Evolutionary conservation across 768 basidiomycete genomes (phyloP).

Genomic region (Suillus paluster): DNA sequence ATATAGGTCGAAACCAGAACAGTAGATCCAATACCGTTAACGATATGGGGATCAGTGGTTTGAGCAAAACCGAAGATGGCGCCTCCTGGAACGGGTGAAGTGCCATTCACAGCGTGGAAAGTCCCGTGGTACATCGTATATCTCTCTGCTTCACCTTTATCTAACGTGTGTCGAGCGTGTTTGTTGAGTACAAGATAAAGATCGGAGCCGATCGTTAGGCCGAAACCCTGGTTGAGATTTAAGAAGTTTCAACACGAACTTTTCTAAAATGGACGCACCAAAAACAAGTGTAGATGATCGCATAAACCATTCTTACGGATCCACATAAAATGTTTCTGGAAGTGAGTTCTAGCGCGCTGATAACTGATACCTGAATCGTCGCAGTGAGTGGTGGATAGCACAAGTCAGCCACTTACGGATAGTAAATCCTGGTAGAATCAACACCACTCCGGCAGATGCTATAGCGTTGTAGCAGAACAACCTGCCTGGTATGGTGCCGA

Average conservation of each 20-base stretch:
- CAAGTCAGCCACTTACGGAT: constrained; percentile 57
- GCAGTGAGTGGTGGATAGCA: constrained; percentile 7
- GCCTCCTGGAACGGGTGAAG: constrained; percentile 40
- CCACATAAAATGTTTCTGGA: constrained; percentile 83
- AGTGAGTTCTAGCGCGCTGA: constrained; percentile 78
- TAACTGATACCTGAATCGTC: constrained; percentile 48
- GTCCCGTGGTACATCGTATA: constrained; percentile 57
- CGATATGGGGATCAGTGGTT: constrained; percentile 30
- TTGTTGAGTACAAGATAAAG: constrained; percentile 74
- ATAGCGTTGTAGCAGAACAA: constrained; percentile 91
- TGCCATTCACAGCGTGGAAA: constrained; percentile 54
- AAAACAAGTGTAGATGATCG: constrained; percentile 86
- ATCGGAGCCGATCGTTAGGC: constrained; percentile 83
- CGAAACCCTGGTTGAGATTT: constrained; percentile 63
- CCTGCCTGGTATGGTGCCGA: constrained; percentile 75
- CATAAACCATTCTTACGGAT: constrained; percentile 82
- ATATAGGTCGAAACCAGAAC: neutral
- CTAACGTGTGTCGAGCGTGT: constrained; percentile 47
- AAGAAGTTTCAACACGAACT: constrained; percentile 10
- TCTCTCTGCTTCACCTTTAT: constrained; percentile 37
- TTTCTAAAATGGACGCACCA: constrained; percentile 44
- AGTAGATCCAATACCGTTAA: neutral
- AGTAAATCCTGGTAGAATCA: constrained; percentile 88
- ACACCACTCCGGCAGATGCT: constrained; percentile 88
- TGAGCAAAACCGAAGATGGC: constrained; percentile 53